A percentile compares a stretch with the other conserved stretches of the same genome.
Evolutionary conservation across 345 rosid genomes (phyloP).

Genomic region (Hevea brasiliensis): DNA sequence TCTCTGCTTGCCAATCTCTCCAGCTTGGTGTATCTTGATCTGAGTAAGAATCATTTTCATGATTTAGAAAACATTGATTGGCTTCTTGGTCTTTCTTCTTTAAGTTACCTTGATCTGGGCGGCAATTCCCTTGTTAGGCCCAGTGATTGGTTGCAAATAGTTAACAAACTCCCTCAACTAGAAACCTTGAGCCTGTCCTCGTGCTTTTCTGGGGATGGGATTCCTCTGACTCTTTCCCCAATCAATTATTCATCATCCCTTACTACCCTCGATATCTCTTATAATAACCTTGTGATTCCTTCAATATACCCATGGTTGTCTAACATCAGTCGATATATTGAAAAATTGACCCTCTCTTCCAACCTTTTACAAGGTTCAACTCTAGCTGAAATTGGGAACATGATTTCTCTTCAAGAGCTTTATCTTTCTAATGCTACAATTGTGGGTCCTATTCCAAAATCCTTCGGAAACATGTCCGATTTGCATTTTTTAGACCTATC

Average conservation of each 20-base stretch:
- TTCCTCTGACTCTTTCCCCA: neutral
- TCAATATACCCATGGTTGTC: too few relatives aligned
- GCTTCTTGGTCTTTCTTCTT: constrained; percentile 1
- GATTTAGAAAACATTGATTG: neutral
- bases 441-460: neutral
- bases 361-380: too few relatives aligned
- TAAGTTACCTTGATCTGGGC: constrained; percentile 1
- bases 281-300: neutral
- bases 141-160: neutral
- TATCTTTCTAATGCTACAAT: too few relatives aligned
- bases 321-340: too few relatives aligned
- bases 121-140: neutral
- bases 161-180: neutral
- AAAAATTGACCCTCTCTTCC: too few relatives aligned
- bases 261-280: constrained; percentile 1
- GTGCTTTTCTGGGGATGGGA: neutral
- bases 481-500: neutral
- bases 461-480: neutral
- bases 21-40: constrained; percentile 14
- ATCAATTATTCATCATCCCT: neutral
- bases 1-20: constrained; percentile 22
- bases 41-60: neutral
- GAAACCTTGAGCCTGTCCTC: neutral
- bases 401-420: too few relatives aligned
- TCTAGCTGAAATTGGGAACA: too few relatives aligned